Base-by-base conservation (phyloP, 352 stramenopile species). In the Phytophthora fragariaefolia region DNA sequence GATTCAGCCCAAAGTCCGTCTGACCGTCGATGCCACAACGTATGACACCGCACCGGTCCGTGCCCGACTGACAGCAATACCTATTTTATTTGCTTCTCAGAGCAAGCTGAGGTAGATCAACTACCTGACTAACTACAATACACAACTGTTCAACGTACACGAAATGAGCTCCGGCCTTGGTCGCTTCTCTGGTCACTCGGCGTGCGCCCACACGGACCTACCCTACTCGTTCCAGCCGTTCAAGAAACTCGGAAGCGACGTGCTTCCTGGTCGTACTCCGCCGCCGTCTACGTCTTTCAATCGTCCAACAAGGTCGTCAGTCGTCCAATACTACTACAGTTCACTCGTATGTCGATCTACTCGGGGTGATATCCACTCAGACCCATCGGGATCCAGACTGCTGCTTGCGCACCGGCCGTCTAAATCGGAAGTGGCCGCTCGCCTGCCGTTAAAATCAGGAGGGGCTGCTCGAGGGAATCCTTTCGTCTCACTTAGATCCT, bases 211-310 rank as follows among this genome's bases (percentile, higher is more conserved):
- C 42, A 26, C 42, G 20, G n/a, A 18, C 42, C 42, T 48, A 24
- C 42, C 42, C 18, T 48, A 48, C 42, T 48, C n/a, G 42, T 48
- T 17, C 6, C 42, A 48, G 42, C 42, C 42, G 42, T 20, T n/a
- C 34, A 17, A 42, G 13, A 42, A 17, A 42, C 34, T 42, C 13
- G 42, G 42, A 48, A 48, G 42, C 42, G n/a, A 27, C 18, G 8
- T 48, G 42, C 42, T 26, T 15, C 42, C 18, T 47, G 3, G 23
- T 8, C 42, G 42, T 26, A 27, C 42, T 27, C 18, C 42, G 10
- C 42, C 42, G 42, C 6, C 42, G 42, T n/a, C 18, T 18, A 48
- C 42, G 42, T 8, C 32, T 17, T 48, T 17, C 15, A 49, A 18
- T 26, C 22, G 42, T 22, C 36, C 36, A 40, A 10, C 12, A 17